A percentile compares a stretch with the other conserved stretches of the same genome.
phyloP scores from a whole-genome alignment of 2,329 filamentous ascomycete species.

The Ceratocystis ficicola region DNA sequence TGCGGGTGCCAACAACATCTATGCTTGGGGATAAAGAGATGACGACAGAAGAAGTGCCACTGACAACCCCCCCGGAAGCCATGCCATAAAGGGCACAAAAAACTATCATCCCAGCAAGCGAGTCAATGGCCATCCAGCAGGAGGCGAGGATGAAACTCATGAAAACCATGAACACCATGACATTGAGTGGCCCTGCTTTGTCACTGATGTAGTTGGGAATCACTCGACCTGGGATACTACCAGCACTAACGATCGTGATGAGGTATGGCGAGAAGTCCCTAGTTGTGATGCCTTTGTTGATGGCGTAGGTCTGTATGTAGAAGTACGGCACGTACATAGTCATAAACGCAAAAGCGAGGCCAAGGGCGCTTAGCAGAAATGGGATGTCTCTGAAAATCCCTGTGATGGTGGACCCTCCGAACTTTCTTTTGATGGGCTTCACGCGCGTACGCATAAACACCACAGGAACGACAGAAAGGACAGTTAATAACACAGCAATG shows the following conservation, averaged over 20 bases:
- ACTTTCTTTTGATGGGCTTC: slow-evolving; percentile 24
- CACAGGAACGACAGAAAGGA: slow-evolving; percentile 30
- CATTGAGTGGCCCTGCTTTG: slow-evolving; percentile 33
- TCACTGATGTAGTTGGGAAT: slow-evolving; percentile 37
- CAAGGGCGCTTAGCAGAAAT: slow-evolving; percentile 32
- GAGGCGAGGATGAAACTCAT: slow-evolving; percentile 41
- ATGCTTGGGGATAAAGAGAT: slow-evolving; percentile 34
- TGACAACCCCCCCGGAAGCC: slow-evolving; percentile 36
- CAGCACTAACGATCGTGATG: slow-evolving; percentile 36
- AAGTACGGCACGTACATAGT: slow-evolving; percentile 40
- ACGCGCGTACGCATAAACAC: slow-evolving; percentile 32
- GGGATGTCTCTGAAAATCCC: slow-evolving; percentile 28
- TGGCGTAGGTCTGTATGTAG: slow-evolving; percentile 35
- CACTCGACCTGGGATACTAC: slow-evolving; percentile 36
- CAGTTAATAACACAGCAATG: slow-evolving; percentile 36
- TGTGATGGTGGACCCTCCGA: slow-evolving; percentile 24
- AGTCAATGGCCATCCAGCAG: slow-evolving; percentile 33
- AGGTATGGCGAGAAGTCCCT: slow-evolving; percentile 32
- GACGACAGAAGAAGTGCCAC: slow-evolving; percentile 34
- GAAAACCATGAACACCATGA: slow-evolving; percentile 30
- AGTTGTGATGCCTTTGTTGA: slow-evolving; percentile 32
- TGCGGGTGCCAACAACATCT: slow-evolving; percentile 33
- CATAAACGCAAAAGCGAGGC: slow-evolving; percentile 33
- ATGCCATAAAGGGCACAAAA: slow-evolving; percentile 38
- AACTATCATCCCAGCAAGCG: slow-evolving; percentile 31